Evolutionary conservation across 441 rosid genomes (phyloP).

Genomic region (Adansonia grandidieri): DNA sequence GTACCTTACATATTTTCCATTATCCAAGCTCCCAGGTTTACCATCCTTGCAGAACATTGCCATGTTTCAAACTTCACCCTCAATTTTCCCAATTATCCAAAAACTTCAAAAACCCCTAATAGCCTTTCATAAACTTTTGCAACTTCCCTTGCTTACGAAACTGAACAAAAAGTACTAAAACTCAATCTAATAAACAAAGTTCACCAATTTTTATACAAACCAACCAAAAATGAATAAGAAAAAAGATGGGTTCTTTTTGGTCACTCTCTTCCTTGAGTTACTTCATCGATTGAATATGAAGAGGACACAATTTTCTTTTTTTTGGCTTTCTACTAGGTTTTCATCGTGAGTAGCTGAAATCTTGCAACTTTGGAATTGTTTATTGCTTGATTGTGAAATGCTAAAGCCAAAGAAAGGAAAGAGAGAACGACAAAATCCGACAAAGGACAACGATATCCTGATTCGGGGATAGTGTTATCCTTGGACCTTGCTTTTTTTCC

Average conservation of each 20-base stretch:
- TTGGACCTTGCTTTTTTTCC: constrained; percentile 20
- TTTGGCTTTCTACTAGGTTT: not conserved
- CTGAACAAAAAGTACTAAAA: not conserved
- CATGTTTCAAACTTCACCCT: constrained; percentile 44
- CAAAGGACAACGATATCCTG: constrained; percentile 46
- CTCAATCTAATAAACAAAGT: constrained; percentile 6
- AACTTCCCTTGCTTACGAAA: constrained; percentile 7
- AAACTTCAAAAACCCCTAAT: no score
- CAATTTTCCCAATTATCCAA: not conserved
- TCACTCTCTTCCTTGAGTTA: not conserved
- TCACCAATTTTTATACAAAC: not conserved
- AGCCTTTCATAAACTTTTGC: not conserved
- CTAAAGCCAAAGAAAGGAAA: not conserved
- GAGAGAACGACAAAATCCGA: constrained; percentile 32
- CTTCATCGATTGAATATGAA: constrained; percentile 11
- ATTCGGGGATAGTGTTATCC: constrained; percentile 39
- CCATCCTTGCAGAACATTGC: constrained; percentile 94
- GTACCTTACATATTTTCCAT: constrained; percentile 96
- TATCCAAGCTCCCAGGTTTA: constrained; percentile 67
- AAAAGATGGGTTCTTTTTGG: not conserved
- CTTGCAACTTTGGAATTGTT: constrained; percentile 23
- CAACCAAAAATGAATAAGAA: not conserved
- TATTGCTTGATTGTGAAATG: constrained; percentile 34
- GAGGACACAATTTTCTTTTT: constrained; percentile 10
- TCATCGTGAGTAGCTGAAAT: constrained; percentile 12